Percentiles rank a stretch among this genome's conserved stretches.
These are phyloP conservation scores for Monilinia polystroma DNA, from an alignment of 2,329 filamentous ascomycete species.

Conservation along the genomic window DNA sequence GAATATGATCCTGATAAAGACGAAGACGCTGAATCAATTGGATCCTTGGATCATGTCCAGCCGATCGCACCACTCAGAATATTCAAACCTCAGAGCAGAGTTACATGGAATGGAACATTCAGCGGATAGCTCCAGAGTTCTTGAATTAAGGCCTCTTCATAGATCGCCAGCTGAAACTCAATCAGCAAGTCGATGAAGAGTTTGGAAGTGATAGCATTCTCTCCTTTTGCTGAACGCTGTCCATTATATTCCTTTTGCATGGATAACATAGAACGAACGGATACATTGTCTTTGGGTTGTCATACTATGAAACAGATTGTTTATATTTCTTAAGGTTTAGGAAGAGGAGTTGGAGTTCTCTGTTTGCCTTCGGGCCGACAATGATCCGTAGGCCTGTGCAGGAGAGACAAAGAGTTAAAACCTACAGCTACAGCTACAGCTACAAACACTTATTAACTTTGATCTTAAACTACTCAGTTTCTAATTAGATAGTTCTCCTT, in stretches of 20 bases:
- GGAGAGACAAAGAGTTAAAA: no score
- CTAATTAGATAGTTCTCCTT: not conserved
- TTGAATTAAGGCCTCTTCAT: not conserved
- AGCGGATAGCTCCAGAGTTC: not conserved
- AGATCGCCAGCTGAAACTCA: not conserved
- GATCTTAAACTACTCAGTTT: not conserved
- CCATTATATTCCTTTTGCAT: not conserved
- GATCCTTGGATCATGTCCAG: slow-evolving; percentile 8
- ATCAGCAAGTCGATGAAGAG: not conserved
- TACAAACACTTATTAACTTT: not conserved
- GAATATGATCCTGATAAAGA: slow-evolving; percentile 17
- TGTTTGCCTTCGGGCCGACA: slow-evolving; percentile 2
- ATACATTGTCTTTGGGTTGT: slow-evolving; percentile 1
- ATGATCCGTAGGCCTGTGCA: slow-evolving; percentile 2
- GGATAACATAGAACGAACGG: not conserved
- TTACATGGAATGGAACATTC: slow-evolving; percentile 11
- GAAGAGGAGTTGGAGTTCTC: not conserved
- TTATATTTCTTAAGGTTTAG: not conserved
- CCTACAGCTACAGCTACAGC: not conserved
- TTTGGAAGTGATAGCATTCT: not conserved
- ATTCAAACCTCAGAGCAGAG: not conserved
- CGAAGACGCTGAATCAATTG: slow-evolving; percentile 12
- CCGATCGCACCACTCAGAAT: not conserved
- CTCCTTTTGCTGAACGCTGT: not conserved
- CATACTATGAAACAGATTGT: not conserved